Conservation (phyloP, 495 filamentous ascomycete species). For the Penicillium soppii region DNA sequence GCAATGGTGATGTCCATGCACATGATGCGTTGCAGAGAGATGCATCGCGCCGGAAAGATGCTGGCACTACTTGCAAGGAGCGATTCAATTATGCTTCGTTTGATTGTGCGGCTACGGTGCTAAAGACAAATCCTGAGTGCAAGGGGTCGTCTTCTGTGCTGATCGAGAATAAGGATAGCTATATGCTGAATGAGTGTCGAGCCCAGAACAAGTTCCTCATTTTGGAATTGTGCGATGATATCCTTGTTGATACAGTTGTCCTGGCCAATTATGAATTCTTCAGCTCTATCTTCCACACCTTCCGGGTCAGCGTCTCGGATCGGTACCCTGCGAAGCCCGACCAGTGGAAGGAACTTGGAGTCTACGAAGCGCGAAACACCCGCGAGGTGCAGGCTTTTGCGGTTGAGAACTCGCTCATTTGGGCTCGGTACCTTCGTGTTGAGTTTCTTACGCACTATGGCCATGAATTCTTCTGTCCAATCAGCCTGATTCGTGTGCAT, state of each 20-base stretch:
- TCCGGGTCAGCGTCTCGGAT: slow-evolving; percentile 87
- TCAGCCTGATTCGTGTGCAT: slow-evolving; percentile 88
- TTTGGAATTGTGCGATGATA: slow-evolving; percentile 87
- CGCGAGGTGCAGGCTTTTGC: slow-evolving; percentile 93
- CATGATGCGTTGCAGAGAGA: slow-evolving; percentile 41
- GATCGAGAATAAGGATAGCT: slow-evolving; percentile 96
- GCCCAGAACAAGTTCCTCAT: slow-evolving; percentile 90
- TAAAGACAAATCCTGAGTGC: slow-evolving; percentile 82
- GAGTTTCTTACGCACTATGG: slow-evolving; percentile 94
- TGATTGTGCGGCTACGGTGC: slow-evolving; percentile 89
- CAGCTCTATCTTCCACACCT: slow-evolving; percentile 89
- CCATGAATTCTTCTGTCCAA: slow-evolving; percentile 92
- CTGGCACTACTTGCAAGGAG: slow-evolving; percentile 92
- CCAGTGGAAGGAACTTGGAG: slow-evolving; percentile 87
- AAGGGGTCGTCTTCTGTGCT: slow-evolving; percentile 85
- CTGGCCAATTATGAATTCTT: slow-evolving; percentile 99
- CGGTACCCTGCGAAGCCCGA: slow-evolving; percentile 89
- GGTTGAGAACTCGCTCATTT: slow-evolving; percentile 89
- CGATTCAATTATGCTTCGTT: slow-evolving; percentile 97
- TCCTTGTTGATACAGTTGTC: slow-evolving; percentile 92
- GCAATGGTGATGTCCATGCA: slow-evolving; percentile 24
- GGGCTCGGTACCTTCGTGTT: slow-evolving; percentile 87
- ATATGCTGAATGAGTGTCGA: slow-evolving; percentile 92
- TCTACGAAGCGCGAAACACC: slow-evolving; percentile 86
- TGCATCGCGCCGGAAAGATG: slow-evolving; percentile 72